A percentile compares a stretch with the other conserved stretches of the same genome.
Evolutionary conservation across 2,329 filamentous ascomycete genomes (phyloP).

Genomic region (Aspergillus ruber): DNA sequence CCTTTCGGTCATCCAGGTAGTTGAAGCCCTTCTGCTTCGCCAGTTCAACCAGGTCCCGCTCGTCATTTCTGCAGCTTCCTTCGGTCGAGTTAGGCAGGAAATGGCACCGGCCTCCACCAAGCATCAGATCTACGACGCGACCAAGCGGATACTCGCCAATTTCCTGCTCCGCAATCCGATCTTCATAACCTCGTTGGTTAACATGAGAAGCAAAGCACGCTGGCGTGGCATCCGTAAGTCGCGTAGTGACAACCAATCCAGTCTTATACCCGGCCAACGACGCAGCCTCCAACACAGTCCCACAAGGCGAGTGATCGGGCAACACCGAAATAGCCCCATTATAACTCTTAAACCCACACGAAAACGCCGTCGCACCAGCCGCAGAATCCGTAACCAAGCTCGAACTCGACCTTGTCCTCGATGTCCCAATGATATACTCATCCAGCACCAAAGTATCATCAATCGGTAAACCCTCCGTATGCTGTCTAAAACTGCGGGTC

Average conservation of each 20-base stretch:
- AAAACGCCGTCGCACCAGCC: slow-evolving; percentile 94
- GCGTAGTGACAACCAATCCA: slow-evolving; percentile 88
- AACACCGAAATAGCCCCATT: slow-evolving; percentile 91
- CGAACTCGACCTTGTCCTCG: slow-evolving; percentile 74
- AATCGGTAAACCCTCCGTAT: slow-evolving; percentile 63
- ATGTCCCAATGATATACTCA: slow-evolving; percentile 82
- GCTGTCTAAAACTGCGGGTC: slow-evolving; percentile 80
- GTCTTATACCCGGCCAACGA: slow-evolving; percentile 88
- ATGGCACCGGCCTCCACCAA: slow-evolving; percentile 88
- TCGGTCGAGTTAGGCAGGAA: slow-evolving; percentile 77
- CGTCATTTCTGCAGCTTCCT: slow-evolving; percentile 76
- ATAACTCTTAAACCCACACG: slow-evolving; percentile 88
- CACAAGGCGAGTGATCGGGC: slow-evolving; percentile 79
- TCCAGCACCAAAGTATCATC: slow-evolving; percentile 75
- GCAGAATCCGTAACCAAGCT: slow-evolving; percentile 91
- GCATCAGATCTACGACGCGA: slow-evolving; percentile 80
- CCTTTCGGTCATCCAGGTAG: slow-evolving; percentile 65
- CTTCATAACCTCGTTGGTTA: slow-evolving; percentile 70
- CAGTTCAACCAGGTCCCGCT: slow-evolving; percentile 65
- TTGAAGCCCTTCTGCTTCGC: slow-evolving; percentile 75
- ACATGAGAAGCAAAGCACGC: slow-evolving; percentile 92
- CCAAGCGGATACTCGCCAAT: slow-evolving; percentile 82
- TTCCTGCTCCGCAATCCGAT: slow-evolving; percentile 88
- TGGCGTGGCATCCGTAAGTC: slow-evolving; percentile 91
- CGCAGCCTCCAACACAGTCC: slow-evolving; percentile 87